A percentile compares a stretch with the other conserved stretches of the same genome.
phyloP scores from a whole-genome alignment of 345 rosid genomes.

The Hibiscus tridactylites region DNA sequence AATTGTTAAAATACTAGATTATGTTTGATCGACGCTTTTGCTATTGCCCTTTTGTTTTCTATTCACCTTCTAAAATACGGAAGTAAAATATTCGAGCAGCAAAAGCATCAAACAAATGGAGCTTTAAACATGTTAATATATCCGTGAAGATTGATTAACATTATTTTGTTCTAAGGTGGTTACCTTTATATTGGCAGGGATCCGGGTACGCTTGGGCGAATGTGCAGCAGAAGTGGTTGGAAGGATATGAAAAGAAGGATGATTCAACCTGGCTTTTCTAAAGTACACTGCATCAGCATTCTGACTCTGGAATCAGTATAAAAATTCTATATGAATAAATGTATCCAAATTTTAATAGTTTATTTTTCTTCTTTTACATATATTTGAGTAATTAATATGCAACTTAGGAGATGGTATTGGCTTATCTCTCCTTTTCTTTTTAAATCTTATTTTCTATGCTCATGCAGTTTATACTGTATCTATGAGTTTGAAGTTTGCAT shows the following conservation, averaged over 20 bases:
- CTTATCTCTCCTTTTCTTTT: neutral
- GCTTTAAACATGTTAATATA: neutral
- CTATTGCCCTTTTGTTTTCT: neutral
- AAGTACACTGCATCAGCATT: neutral
- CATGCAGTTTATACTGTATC: neutral
- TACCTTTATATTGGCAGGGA: slow-evolving; percentile 26
- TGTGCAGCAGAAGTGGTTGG: slow-evolving; percentile 67
- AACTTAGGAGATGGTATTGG: neutral
- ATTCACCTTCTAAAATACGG: neutral
- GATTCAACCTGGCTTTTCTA: slow-evolving; percentile 36
- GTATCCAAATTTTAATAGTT: neutral
- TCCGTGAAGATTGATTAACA: neutral
- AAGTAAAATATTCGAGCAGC: neutral
- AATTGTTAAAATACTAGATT: neutral
- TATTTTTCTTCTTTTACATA: neutral
- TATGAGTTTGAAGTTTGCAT: neutral
- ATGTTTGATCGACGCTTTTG: neutral
- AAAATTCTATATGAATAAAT: neutral
- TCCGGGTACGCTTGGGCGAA: slow-evolving; percentile 46
- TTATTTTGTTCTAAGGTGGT: neutral
- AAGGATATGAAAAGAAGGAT: slow-evolving; percentile 38
- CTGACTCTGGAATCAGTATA: neutral
- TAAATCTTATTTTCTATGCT: neutral
- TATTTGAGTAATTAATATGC: neutral
- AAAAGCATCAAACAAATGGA: neutral